Percentiles rank a stretch among this genome's conserved stretches.
Conservation (phyloP, 106 monocot genomes). For the Cymbidium sinense region DNA sequence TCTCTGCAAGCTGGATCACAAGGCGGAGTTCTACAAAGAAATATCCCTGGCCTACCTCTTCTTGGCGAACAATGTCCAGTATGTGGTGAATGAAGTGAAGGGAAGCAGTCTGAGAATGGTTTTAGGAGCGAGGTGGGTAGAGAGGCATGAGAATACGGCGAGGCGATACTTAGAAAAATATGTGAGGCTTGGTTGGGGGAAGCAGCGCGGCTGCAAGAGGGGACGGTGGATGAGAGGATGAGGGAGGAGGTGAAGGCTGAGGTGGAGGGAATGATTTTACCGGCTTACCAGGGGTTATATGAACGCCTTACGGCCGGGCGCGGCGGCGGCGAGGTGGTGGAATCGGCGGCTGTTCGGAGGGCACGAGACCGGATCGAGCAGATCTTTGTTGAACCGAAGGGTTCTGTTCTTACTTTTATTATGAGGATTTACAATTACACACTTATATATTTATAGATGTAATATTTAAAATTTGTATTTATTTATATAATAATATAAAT, state of each 20-base stretch:
- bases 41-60: constrained; percentile 32
- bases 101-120: constrained; percentile 16
- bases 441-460: too few relatives aligned
- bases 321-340: background rate
- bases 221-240: constrained; percentile 25
- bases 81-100: constrained; percentile 35
- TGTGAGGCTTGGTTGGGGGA: constrained; percentile 19
- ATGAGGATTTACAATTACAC: too few relatives aligned
- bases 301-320: background rate
- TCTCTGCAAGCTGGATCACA: background rate
- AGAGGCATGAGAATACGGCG: constrained; percentile 18
- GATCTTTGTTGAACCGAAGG: background rate
- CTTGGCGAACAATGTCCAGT: constrained; percentile 55
- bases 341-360: constrained; percentile 4
- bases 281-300: constrained; percentile 14
- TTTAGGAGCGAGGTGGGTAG: constrained; percentile 25
- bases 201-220: constrained; percentile 18
- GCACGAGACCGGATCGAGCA: background rate
- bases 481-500: too few relatives aligned
- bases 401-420: background rate
- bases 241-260: constrained; percentile 26
- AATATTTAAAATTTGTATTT: too few relatives aligned
- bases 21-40: constrained; percentile 6
- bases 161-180: constrained; percentile 16
- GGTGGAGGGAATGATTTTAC: constrained; percentile 13